phyloP scores from a whole-genome alignment of 2,329 filamentous ascomycete genomes.

The Geosmithia putterillii region DNA sequence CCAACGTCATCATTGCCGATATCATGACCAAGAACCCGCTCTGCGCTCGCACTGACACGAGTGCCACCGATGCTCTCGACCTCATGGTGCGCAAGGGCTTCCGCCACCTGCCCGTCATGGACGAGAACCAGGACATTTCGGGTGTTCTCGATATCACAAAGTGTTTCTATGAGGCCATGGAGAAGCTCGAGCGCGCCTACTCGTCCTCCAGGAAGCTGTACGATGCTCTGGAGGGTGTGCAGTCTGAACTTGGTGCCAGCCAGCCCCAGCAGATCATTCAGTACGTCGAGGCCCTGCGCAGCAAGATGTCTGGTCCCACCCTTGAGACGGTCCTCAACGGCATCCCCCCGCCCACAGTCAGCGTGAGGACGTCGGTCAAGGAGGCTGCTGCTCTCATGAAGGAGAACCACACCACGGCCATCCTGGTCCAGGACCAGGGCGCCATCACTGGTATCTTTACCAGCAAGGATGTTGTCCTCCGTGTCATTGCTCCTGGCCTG shows the following conservation, averaged over 20 bases:
- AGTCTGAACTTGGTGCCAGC: slow-evolving; percentile 88
- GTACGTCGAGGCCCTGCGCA: slow-evolving; percentile 89
- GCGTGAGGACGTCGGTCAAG: slow-evolving; percentile 88
- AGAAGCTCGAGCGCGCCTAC: slow-evolving; percentile 96
- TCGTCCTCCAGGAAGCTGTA: slow-evolving; percentile 97
- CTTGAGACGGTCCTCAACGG: slow-evolving; percentile 90
- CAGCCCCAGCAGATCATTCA: slow-evolving; percentile 98
- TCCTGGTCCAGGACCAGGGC: slow-evolving; percentile 91
- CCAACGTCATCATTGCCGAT: slow-evolving; percentile 83
- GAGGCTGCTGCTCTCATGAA: slow-evolving; percentile 95
- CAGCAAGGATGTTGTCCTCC: slow-evolving; percentile 95
- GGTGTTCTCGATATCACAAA: slow-evolving; percentile 98
- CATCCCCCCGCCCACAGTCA: slow-evolving; percentile 85
- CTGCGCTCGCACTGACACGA: slow-evolving; percentile 93
- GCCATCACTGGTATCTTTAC: slow-evolving; percentile 99
- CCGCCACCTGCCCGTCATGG: slow-evolving; percentile 95
- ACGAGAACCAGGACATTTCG: slow-evolving; percentile 98
- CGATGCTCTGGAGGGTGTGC: slow-evolving; percentile 92
- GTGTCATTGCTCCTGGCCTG: slow-evolving; percentile 91
- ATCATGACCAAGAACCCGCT: slow-evolving; percentile 99
- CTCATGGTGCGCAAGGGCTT: slow-evolving; percentile 98
- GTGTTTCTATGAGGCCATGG: slow-evolving; percentile 99
- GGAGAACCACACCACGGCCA: slow-evolving; percentile 94
- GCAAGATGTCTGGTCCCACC: slow-evolving; percentile 96
- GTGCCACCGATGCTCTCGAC: slow-evolving; percentile 91